phyloP scores from a whole-genome alignment of 441 rosid species.

The Populus trichocarpa region DNA sequence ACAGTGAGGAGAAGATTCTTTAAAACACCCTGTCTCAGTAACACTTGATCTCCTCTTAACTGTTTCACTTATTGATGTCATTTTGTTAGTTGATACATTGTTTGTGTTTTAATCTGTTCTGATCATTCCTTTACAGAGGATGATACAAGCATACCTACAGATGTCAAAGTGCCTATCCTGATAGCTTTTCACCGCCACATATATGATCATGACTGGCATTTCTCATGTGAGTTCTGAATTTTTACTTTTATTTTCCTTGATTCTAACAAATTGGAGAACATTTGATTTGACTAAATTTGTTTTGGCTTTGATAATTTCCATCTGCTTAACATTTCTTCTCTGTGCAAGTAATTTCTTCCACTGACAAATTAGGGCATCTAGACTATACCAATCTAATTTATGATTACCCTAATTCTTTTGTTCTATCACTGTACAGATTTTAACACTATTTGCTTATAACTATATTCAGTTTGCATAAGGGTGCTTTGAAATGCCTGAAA shows the following conservation, averaged over 20 bases:
- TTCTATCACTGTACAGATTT: not conserved
- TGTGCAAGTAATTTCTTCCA: not conserved
- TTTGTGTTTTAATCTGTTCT: not conserved
- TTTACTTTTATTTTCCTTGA: slow-evolving; percentile 2
- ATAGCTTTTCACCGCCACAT: slow-evolving; percentile 73
- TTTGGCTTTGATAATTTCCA: not conserved
- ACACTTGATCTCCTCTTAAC: not conserved
- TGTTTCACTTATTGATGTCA: not conserved
- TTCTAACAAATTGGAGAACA: not conserved
- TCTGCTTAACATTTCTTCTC: not conserved
- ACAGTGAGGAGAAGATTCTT: too few relatives aligned
- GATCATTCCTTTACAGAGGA: slow-evolving; percentile 68
- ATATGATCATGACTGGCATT: slow-evolving; percentile 76
- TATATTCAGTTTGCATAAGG: not conserved
- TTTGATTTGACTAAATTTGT: not conserved
- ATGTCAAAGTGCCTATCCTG: slow-evolving; percentile 86
- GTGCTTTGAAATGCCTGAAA: not conserved
- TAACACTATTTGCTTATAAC: not conserved
- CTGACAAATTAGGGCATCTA: not conserved
- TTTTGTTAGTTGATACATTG: slow-evolving; percentile 5
- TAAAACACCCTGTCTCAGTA: too few relatives aligned
- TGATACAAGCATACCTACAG: slow-evolving; percentile 84
- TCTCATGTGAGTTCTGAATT: slow-evolving; percentile 64
- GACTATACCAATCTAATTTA: not conserved
- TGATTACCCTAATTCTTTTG: not conserved